phyloP scores from a whole-genome alignment of 2,329 filamentous ascomycete species.

The Beauveria scarabaeidicola region DNA sequence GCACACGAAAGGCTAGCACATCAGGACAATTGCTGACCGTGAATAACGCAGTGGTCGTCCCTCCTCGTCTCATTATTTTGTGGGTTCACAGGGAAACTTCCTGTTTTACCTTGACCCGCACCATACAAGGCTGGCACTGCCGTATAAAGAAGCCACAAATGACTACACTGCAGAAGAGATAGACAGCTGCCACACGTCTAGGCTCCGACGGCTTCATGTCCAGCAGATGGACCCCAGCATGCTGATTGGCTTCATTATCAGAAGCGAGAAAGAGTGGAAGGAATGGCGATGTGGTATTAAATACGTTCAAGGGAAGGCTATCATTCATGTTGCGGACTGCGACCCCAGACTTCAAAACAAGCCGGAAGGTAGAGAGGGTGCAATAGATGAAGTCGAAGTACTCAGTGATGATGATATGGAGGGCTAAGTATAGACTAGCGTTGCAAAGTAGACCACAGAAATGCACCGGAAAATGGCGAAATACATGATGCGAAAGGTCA shows the following conservation, averaged over 20 bases:
- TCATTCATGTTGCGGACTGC: slow-evolving; percentile 73
- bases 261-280: slow-evolving; percentile 72
- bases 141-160: slow-evolving; percentile 47
- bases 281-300: slow-evolving; percentile 72
- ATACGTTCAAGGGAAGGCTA: slow-evolving; percentile 69
- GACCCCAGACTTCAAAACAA: slow-evolving; percentile 50
- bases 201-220: slow-evolving; percentile 73
- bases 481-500: neutral
- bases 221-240: slow-evolving; percentile 97
- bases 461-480: neutral
- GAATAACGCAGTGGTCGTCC: slow-evolving; percentile 65
- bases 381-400: slow-evolving; percentile 83
- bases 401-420: slow-evolving; percentile 60
- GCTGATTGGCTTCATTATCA: slow-evolving; percentile 88
- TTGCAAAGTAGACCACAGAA: neutral
- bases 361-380: slow-evolving; percentile 54
- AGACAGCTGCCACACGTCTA: slow-evolving; percentile 76
- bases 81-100: slow-evolving; percentile 56
- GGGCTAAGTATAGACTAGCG: neutral
- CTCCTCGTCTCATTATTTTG: slow-evolving; percentile 67
- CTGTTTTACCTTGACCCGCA: slow-evolving; percentile 97
- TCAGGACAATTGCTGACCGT: neutral
- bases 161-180: slow-evolving; percentile 65
- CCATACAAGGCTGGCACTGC: slow-evolving; percentile 65
- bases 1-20: neutral